A percentile compares a stretch with the other conserved stretches of the same genome.
These are phyloP conservation scores for Coniochaeta sp. DNA, from an alignment of 2,329 filamentous ascomycete genomes.

Conservation along the genomic window DNA sequence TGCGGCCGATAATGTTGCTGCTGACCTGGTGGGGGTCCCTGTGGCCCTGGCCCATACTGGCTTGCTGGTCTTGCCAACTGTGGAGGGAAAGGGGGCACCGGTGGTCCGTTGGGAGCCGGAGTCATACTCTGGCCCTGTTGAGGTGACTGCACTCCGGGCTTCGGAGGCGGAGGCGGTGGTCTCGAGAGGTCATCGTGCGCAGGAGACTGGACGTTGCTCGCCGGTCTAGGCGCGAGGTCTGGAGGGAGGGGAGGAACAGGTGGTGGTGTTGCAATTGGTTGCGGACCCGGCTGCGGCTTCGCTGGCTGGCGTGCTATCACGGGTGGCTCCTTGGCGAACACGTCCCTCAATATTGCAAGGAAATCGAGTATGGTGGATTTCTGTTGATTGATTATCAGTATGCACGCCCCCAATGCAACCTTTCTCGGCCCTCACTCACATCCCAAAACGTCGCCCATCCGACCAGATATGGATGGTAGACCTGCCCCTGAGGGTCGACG, in stretches of 20 bases:
- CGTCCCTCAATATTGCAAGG: conserved; percentile 69
- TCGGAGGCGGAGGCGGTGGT: conserved; percentile 48
- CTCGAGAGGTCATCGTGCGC: conserved; percentile 20
- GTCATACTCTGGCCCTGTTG: conserved; percentile 21
- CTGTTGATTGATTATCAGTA: conserved; percentile 29
- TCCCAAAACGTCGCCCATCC: conserved; percentile 88
- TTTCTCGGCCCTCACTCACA: conserved; percentile 37
- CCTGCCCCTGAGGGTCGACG: conserved; percentile 83
- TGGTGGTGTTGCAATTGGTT: conserved; percentile 41
- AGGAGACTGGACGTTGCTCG: conserved; percentile 24
- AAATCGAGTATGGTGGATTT: conserved; percentile 82
- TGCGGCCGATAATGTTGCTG: conserved; percentile 5
- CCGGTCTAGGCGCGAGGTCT: conserved; percentile 44
- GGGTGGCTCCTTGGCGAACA: conserved; percentile 93
- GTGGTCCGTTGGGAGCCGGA: conserved; percentile 21
- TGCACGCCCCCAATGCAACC: background rate
- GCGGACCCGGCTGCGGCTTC: conserved; percentile 27
- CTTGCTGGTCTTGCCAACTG: conserved; percentile 17
- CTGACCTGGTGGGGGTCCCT: background rate
- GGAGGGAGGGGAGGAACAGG: conserved; percentile 67
- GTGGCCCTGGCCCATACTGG: conserved; percentile 12
- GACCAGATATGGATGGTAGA: conserved; percentile 93
- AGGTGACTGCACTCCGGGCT: conserved; percentile 30
- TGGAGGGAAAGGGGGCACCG: conserved; percentile 26
- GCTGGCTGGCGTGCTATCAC: conserved; percentile 67